Base-by-base conservation (phyloP, 352 stramenopile species). In the Plasmopara viticola region DNA sequence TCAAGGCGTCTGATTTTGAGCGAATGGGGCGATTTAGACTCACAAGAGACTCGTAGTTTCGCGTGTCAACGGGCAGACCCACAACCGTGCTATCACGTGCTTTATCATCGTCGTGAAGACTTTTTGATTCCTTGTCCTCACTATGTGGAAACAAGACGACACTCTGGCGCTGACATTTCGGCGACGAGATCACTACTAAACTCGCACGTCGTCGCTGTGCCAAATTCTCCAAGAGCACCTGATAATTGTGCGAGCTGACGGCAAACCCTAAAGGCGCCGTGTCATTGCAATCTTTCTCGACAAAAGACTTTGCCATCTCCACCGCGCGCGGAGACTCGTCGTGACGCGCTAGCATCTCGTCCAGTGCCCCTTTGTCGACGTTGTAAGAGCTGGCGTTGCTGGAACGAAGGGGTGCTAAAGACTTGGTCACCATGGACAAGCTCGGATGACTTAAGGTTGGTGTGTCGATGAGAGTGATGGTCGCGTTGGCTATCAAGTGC, bases 231-330 rank as follows among this genome's bases (percentile, higher is more conserved):
- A 87, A 58, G 35, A 87, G 48, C 55, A 72, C 67, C 45, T 78
- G 57, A 56, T 87, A 87, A 59, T 85, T 83, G 60, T 65, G 64
- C 38, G 76, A 85, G 58, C 77, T 72, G 39, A 87, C 62, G 38
- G 76, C 72, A 10, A 87, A 41, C 15, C 79, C 79, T 15, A 88
- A 29, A 10, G 64, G 64, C 35, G 54, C 61, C 12, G 48, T 47
- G 42, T 69, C 65, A 40, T 66, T 57, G 10, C 62, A 1, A 18
- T 29, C 50, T 14, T 61, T 58, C 20, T 63, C 20, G 6, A 5
- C 10, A 35, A 53, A 6, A 9, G 42, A 42, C 14, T 65, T 53
- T 6, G 49, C 53, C 20, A 55, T 15, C 45, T 62, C 58, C 28
- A 61, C 53, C 0, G 44, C 18, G 6, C 51, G 53, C 15, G 52